phyloP scores from a whole-genome alignment of 441 rosid genomes.

The Croton setiger region DNA sequence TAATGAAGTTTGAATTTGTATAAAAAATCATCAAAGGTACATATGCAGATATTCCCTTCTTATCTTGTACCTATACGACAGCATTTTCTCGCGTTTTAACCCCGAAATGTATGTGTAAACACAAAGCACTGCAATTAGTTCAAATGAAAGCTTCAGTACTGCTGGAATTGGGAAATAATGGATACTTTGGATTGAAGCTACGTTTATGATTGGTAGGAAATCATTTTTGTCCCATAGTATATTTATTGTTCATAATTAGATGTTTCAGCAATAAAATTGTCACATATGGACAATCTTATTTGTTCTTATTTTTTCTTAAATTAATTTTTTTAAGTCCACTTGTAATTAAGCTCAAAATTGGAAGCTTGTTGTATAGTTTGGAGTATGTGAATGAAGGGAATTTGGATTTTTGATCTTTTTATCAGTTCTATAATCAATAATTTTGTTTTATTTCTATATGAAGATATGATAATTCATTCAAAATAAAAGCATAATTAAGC shows the following conservation, averaged over 20 bases:
- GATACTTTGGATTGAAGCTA: constrained; percentile 9
- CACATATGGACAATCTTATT: not conserved
- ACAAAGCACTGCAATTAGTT: constrained; percentile 1
- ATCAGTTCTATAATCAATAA: too few relatives aligned
- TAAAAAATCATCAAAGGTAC: constrained; percentile 15
- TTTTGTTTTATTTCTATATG: too few relatives aligned
- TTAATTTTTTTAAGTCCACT: too few relatives aligned
- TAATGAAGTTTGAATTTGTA: constrained; percentile 60
- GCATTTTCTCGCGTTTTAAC: not conserved
- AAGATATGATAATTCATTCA: too few relatives aligned
- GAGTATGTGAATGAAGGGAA: too few relatives aligned
- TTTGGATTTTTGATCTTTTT: too few relatives aligned
- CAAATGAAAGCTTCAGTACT: constrained; percentile 4
- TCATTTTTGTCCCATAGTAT: not conserved
- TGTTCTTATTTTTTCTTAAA: too few relatives aligned
- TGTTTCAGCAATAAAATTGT: constrained; percentile 10
- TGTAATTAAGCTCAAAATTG: not conserved
- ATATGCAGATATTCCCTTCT: too few relatives aligned
- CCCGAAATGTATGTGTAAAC: not conserved
- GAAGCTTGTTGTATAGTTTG: too few relatives aligned
- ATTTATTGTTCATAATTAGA: not conserved
- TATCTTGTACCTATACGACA: not conserved
- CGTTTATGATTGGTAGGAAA: not conserved
- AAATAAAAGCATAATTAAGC: not conserved
- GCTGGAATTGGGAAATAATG: not conserved